These are phyloP conservation scores for Cymbopogon flexuosus DNA, from an alignment of 202 grass and related monocot genomes.

Conservation along the genomic window DNA sequence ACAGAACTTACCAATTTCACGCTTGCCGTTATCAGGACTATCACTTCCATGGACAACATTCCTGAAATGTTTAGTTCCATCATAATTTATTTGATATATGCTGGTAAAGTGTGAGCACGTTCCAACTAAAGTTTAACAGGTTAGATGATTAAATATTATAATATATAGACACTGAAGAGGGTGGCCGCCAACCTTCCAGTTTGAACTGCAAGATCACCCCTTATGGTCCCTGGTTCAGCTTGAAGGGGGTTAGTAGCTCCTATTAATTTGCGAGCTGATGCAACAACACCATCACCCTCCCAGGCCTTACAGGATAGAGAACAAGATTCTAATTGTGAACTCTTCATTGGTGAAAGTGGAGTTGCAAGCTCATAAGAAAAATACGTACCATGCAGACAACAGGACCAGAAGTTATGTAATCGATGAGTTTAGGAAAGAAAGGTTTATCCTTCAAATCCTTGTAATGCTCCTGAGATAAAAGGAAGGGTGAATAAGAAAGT, in stretches of 20 bases:
- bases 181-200: slow-evolving; percentile 62
- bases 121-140: background rate
- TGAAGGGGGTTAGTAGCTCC: slow-evolving; percentile 95
- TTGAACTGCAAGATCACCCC: slow-evolving; percentile 94
- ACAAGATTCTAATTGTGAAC: slow-evolving; percentile 5
- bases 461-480: slow-evolving; percentile 80
- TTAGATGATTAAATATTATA: background rate
- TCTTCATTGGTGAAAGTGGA: background rate
- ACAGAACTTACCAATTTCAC: slow-evolving; percentile 60
- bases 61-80: slow-evolving; percentile 47
- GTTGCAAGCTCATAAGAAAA: background rate
- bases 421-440: slow-evolving; percentile 71
- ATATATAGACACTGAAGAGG: background rate
- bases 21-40: slow-evolving; percentile 84
- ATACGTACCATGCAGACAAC: slow-evolving; percentile 94
- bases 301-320: slow-evolving; percentile 59
- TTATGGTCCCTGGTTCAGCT: slow-evolving; percentile 92
- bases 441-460: slow-evolving; percentile 83
- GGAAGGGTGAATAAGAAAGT: background rate
- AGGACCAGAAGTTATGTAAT: slow-evolving; percentile 93
- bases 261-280: slow-evolving; percentile 87
- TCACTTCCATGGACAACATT: slow-evolving; percentile 98
- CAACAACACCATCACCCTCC: slow-evolving; percentile 87
- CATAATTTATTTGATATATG: background rate
- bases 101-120: background rate